These are phyloP conservation scores for Hordeum vulgare DNA, from an alignment of 176 grass and related monocot species.

Conservation along the genomic window MorexV3_pseudomolecules_assembly NC_058520.1:541450906-541451405, in stretches of 20 bases:
- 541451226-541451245: no score
- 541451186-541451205: not conserved
- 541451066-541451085: not conserved
- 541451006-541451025: not conserved
- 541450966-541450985: not conserved
- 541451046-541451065: not conserved
- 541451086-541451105: not conserved
- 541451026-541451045: not conserved
- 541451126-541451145: not conserved
- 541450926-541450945: constrained; percentile 42
- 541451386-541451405: no score
- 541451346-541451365: no score
- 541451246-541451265: no score
- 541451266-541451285: no score
- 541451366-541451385: no score
- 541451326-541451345: no score
- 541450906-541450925: constrained; percentile 55
- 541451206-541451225: no score
- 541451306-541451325: no score
- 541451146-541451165: not conserved
- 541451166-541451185: not conserved
- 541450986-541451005: not conserved
- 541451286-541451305: no score
- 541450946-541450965: not conserved
- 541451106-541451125: not conserved